Percentiles rank a stretch among this genome's conserved stretches.
phyloP scores from a whole-genome alignment of 129 eudicot species.

The Smallanthus sonchifolius region DNA sequence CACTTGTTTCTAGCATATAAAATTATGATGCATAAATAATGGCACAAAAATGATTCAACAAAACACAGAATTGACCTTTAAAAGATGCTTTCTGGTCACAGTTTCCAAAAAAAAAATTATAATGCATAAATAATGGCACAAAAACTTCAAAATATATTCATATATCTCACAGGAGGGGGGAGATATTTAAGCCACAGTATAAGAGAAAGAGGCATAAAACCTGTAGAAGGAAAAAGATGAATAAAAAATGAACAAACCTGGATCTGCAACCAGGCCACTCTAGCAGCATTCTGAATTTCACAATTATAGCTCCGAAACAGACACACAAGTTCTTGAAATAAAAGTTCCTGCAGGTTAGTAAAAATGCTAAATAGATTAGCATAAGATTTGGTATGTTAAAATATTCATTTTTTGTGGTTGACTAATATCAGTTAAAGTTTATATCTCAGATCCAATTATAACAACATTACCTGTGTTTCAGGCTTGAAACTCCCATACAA shows the following conservation, averaged over 20 bases:
- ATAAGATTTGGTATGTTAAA: not conserved
- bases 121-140: not conserved
- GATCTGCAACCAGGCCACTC: slow-evolving; percentile 60
- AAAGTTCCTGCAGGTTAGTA: slow-evolving; percentile 42
- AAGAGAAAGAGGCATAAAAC: not conserved
- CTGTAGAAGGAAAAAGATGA: not conserved
- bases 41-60: not conserved
- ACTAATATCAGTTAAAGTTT: not conserved
- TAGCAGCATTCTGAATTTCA: slow-evolving; percentile 58
- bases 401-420: not conserved
- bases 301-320: slow-evolving; percentile 52
- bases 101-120: not conserved
- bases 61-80: not conserved
- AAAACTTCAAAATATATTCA: not conserved
- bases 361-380: not conserved
- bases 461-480: slow-evolving; percentile 52
- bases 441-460: not conserved
- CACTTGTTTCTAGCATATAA: not conserved
- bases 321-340: slow-evolving; percentile 58
- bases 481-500: slow-evolving; percentile 47
- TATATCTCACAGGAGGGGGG: not conserved
- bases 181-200: not conserved
- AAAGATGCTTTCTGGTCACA: not conserved
- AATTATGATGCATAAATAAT: not conserved
- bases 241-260: slow-evolving; percentile 30